phyloP scores from a whole-genome alignment of 441 rosid genomes.

The Raphanus hybrid region DNA sequence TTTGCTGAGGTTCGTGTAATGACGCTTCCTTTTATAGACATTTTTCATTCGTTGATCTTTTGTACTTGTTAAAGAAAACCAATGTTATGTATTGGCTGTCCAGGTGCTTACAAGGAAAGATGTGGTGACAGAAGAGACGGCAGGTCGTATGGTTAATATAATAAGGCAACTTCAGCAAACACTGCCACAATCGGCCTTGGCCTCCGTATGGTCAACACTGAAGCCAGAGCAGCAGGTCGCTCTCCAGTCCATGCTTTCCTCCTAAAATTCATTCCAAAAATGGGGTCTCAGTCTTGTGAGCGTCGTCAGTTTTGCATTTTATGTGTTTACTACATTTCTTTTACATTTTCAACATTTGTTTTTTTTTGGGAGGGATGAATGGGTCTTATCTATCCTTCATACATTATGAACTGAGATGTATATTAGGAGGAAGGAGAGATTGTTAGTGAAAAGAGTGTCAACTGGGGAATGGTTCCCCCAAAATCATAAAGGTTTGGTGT shows the following conservation, averaged over 20 bases:
- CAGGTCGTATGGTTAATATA: conserved; percentile 74
- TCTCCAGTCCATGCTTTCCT: conserved; percentile 85
- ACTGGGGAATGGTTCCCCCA: conserved; percentile 19
- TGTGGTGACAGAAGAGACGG: conserved; percentile 84
- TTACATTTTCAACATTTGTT: conserved; percentile 18
- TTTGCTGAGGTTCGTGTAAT: conserved; percentile 90
- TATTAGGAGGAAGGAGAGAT: conserved; percentile 30
- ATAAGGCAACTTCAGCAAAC: conserved; percentile 93
- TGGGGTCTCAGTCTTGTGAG: conserved; percentile 29
- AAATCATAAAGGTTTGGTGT: conserved; percentile 16
- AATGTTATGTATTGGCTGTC: neutral
- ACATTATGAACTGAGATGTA: conserved; percentile 32
- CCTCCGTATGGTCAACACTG: conserved; percentile 86
- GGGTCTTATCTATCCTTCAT: conserved; percentile 25
- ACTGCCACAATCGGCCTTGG: conserved; percentile 84
- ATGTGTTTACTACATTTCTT: neutral
- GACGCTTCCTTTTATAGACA: neutral
- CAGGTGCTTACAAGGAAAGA: conserved; percentile 87
- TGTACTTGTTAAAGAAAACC: neutral
- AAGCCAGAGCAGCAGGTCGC: conserved; percentile 96
- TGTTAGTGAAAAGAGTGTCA: conserved; percentile 23
- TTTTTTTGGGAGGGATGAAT: conserved; percentile 33
- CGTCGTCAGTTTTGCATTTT: conserved; percentile 42
- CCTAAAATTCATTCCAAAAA: conserved; percentile 40
- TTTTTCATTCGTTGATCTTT: neutral